Evolutionary conservation across 495 filamentous ascomycete genomes (phyloP).

Genomic region (Penicillium simplicissimum): DNA sequence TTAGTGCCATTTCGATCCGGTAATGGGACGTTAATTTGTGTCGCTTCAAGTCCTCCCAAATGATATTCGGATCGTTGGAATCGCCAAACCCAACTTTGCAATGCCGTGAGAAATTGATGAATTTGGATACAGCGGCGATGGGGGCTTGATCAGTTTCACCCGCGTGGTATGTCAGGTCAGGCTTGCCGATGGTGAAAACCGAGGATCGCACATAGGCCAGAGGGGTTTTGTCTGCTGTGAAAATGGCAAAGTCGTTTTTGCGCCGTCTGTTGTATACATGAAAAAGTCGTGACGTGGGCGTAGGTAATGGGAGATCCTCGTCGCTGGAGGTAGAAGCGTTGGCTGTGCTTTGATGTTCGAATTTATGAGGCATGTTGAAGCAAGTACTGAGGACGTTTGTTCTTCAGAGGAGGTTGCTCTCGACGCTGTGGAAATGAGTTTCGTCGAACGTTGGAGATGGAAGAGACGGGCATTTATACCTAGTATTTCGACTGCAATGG

Average conservation of each 20-base stretch:
- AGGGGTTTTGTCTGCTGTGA: neutral
- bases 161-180: slow-evolving; percentile 7
- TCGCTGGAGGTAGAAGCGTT: neutral
- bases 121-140: slow-evolving; percentile 8
- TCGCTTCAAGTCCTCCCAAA: neutral
- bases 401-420: neutral
- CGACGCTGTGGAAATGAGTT: neutral
- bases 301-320: neutral
- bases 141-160: slow-evolving; percentile 6
- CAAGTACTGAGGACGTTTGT: neutral
- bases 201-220: slow-evolving; percentile 6
- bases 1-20: neutral
- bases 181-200: slow-evolving; percentile 2
- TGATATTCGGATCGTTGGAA: neutral
- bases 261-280: neutral
- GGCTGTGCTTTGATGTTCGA: neutral
- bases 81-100: neutral
- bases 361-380: neutral
- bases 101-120: slow-evolving; percentile 11
- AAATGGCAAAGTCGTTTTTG: neutral
- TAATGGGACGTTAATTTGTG: neutral
- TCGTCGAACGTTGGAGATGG: neutral
- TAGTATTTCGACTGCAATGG: neutral
- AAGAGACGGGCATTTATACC: neutral
- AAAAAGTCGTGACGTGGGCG: neutral